Base-by-base conservation (phyloP, 2,329 filamentous ascomycete species). In the Penicillium sp. region DNA sequence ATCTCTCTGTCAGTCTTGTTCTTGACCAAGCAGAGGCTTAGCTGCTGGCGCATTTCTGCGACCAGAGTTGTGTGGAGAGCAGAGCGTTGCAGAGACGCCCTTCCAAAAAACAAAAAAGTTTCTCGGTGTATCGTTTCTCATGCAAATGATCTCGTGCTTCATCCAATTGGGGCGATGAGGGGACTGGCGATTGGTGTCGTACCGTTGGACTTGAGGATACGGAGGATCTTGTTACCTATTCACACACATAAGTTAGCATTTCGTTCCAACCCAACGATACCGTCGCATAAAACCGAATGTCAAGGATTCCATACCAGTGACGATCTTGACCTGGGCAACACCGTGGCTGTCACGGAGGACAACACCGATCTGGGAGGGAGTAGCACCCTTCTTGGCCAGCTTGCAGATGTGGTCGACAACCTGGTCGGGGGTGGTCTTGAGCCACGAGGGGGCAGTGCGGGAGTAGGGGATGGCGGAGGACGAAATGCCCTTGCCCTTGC, bases 391-490 rank as follows among this genome's bases (percentile, higher is more conserved):
- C 79, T 87, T 90, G 70, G 93, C 93, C 71, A 97, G 86, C 81
- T 94, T 94, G 79, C 86, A 90, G 78, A 98, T 98, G 58, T 97
- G 90, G 72, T 98, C 93, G 64, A 95, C 88, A 72, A 98, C 89
- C 79, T 94, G 88, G 67, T 96, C 89, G 69, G 93, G 90, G 63
- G 89, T 95, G 77, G 88, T 94, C 86, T 98, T 98, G 75, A 97
- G 80, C 93, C 93, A 98, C 61, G 90, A 81, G 50, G 93, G 91
- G 55, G 89, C 72, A 63, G 81, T 83, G 78, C 93, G 91, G 60
- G 88, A 95, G 84, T 97, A 98, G 69, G 94, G 93, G 75, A 97
- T 77, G 67, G 93, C 88, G 53, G 88, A 95, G 77, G 87, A 76
- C 60, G 88, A 89, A 77, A 98, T 98, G 76, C 93, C 94, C 87